Evolutionary conservation across 768 basidiomycete species (phyloP).

Genomic region (Phaeolepiota aurea): DNA sequence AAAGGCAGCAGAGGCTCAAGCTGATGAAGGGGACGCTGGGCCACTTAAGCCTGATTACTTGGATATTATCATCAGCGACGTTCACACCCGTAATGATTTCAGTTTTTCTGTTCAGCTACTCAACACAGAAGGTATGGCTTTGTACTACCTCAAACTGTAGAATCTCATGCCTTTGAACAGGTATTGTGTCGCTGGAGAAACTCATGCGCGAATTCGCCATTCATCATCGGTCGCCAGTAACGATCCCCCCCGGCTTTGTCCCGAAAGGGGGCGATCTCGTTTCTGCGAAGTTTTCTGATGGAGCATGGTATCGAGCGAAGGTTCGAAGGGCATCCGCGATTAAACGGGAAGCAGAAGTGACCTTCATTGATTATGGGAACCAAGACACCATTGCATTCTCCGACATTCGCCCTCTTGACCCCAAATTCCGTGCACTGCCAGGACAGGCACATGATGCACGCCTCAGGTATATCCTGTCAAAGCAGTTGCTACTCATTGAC

Average conservation of each 20-base stretch:
- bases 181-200: conserved; percentile 86
- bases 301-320: conserved; percentile 93
- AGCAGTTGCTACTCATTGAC: neutral
- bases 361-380: conserved; percentile 95
- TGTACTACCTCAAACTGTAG: neutral
- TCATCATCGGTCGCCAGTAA: conserved; percentile 63
- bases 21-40: conserved; percentile 34
- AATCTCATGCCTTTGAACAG: conserved; percentile 26
- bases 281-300: conserved; percentile 91
- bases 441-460: conserved; percentile 95
- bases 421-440: conserved; percentile 81
- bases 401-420: conserved; percentile 83
- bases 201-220: conserved; percentile 91
- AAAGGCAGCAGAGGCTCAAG: conserved; percentile 36
- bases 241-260: conserved; percentile 56
- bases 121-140: conserved; percentile 71
- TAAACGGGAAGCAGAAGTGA: conserved; percentile 91
- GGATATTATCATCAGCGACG: conserved; percentile 88
- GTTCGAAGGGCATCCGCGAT: conserved; percentile 78
- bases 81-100: conserved; percentile 67
- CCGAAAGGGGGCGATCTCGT: conserved; percentile 87
- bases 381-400: conserved; percentile 80
- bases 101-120: conserved; percentile 90
- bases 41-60: conserved; percentile 79
- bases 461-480: conserved; percentile 50